Conservation (phyloP, 2,329 filamentous ascomycete species). For the Aspergillus latus region DNA sequence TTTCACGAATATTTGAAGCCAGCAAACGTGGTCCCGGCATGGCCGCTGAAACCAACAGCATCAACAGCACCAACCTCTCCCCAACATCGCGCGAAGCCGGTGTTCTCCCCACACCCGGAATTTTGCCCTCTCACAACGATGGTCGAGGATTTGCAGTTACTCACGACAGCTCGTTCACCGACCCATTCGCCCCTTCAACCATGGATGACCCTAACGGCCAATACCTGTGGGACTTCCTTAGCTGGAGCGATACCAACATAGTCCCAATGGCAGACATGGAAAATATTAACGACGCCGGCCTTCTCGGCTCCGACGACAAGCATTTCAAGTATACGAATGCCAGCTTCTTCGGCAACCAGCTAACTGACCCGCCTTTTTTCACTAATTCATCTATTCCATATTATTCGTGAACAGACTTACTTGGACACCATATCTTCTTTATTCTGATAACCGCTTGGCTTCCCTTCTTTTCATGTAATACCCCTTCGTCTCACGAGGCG, state of each 20-base stretch:
- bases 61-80: slow-evolving; percentile 16
- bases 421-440: background rate
- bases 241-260: slow-evolving; percentile 38
- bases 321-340: slow-evolving; percentile 24
- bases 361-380: slow-evolving; percentile 29
- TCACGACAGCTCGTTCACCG: slow-evolving; percentile 26
- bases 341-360: slow-evolving; percentile 23
- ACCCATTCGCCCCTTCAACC: slow-evolving; percentile 26
- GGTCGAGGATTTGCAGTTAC: slow-evolving; percentile 20
- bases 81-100: slow-evolving; percentile 18
- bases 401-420: slow-evolving; percentile 16
- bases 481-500: background rate
- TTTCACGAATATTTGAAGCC: slow-evolving; percentile 64
- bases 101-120: slow-evolving; percentile 15
- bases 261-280: slow-evolving; percentile 32
- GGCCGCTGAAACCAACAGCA: slow-evolving; percentile 14
- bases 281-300: slow-evolving; percentile 22
- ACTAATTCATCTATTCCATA: slow-evolving; percentile 28
- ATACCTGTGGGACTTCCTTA: slow-evolving; percentile 40
- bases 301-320: slow-evolving; percentile 31
- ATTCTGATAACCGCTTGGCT: background rate
- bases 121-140: slow-evolving; percentile 19
- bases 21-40: slow-evolving; percentile 34
- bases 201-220: slow-evolving; percentile 32
- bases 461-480: background rate